Conservation (phyloP, 805 yeast species). For the Babjeviella inositovora region DNA sequence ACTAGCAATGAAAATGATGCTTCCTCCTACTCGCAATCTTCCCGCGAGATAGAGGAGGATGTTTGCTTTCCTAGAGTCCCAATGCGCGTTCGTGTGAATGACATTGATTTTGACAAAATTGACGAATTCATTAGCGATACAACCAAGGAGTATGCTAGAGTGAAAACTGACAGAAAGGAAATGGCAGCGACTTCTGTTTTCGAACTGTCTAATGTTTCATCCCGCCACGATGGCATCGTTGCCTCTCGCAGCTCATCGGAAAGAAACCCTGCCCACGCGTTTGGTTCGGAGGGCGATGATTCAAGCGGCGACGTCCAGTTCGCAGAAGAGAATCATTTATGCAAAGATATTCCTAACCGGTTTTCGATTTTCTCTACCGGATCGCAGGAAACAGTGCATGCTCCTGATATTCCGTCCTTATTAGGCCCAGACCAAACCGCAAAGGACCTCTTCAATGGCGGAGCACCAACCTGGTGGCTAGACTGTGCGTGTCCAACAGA, state of each 20-base stretch:
- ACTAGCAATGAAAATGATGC: too few species aligned
- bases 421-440: conserved; percentile 50
- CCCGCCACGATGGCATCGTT: conserved; percentile 1
- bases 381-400: conserved; percentile 76
- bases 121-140: conserved; percentile 65
- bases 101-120: conserved; percentile 83
- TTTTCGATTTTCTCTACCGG: conserved; percentile 75
- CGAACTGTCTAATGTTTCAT: not conserved
- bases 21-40: too few species aligned
- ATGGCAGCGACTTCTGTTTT: conserved; percentile 1
- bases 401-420: conserved; percentile 72
- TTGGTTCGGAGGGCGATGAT: conserved; percentile 9
- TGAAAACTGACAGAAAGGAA: conserved; percentile 4
- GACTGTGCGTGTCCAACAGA: conserved; percentile 93
- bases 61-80: conserved; percentile 91
- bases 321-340: conserved; percentile 14
- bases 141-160: conserved; percentile 24
- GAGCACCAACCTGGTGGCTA: conserved; percentile 87
- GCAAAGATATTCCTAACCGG: conserved; percentile 44
- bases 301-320: conserved; percentile 2
- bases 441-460: conserved; percentile 51
- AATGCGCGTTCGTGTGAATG: conserved; percentile 41
- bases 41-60: conserved; percentile 92
- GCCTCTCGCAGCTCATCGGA: conserved; percentile 1
- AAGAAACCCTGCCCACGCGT: conserved; percentile 13